Base-by-base conservation (phyloP, 768 basidiomycete genomes). In the Clathrus columnatus region DNA sequence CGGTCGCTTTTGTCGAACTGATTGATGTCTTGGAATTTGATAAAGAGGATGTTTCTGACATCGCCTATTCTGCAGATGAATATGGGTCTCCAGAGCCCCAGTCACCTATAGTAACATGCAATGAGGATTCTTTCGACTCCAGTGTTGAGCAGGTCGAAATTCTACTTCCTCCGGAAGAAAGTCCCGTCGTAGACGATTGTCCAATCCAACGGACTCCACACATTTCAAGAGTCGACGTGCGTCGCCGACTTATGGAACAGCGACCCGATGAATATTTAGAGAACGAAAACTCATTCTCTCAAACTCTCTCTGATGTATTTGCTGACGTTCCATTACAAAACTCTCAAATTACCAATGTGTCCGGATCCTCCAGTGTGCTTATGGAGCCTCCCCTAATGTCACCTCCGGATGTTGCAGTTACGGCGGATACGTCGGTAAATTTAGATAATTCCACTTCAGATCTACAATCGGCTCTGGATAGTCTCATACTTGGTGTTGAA, bases 11-110 rank as follows among this genome's bases (percentile, higher is more conserved):
- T 56, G 78, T 84, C 65, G 84, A 87, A 59, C 76, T 81, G 10
- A 87, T 85, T 60, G 89, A 92, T 58, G 88, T 93, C 10, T 68
- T 91, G 27, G 88, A 91, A 63, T 90, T 88, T 64, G 84, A 87
- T 55, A 70, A 76, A 18, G 85, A 80, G 11, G 78, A 86, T 50
- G 74, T 73, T 48, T 57, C 58, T 23, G 48, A 50, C 42, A 23
- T 58, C 24, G 48, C 45, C 21, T 21, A 56, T 56, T 29, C 56
- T 20, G 60, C 60, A 23, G 49, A 56, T 47, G 60, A 54, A 17
- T 55, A 59, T 21, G 59, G 52, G 7, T 17, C 51, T n/a, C 63
- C 67, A 41, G 65, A 56, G n/a, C 36, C 58, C 21, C 47, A 54
- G 17, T 59, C 58, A 21, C 58, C 58, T 28, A 49, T 51, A 7